Percentiles rank a stretch among this genome's conserved stretches.
phyloP scores from a whole-genome alignment of 208 protist genomes.

The Trypanosoma theileri region DNA sequence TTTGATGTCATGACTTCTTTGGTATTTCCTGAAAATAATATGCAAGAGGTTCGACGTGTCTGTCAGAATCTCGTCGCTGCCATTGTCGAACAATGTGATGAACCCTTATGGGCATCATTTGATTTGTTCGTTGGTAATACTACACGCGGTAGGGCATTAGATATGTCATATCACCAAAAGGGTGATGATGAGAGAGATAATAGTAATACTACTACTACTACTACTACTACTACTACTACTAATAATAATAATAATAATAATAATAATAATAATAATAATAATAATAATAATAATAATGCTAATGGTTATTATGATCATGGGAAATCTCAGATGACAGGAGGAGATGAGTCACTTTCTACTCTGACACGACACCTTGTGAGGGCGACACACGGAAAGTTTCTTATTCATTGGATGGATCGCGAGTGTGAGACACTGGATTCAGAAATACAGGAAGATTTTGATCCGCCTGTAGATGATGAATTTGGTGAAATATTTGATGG shows the following conservation, averaged over 20 bases:
- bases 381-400: slow-evolving; percentile 10
- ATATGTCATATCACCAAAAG: neutral
- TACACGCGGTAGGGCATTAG: neutral
- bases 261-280: slow-evolving; percentile 1
- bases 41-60: slow-evolving; percentile 23
- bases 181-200: neutral
- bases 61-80: slow-evolving; percentile 36
- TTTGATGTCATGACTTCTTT: slow-evolving; percentile 51
- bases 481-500: too few species aligned
- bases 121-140: slow-evolving; percentile 56
- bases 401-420: slow-evolving; percentile 12
- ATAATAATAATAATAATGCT: neutral
- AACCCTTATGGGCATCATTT: slow-evolving; percentile 70
- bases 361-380: neutral
- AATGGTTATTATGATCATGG: too few species aligned
- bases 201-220: too few species aligned
- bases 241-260: slow-evolving; percentile 5
- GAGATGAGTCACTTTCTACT: neutral
- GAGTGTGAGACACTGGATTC: slow-evolving; percentile 22
- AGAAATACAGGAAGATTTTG: slow-evolving; percentile 12
- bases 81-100: slow-evolving; percentile 79
- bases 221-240: too few species aligned
- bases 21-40: slow-evolving; percentile 25
- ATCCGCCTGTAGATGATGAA: neutral
- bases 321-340: too few species aligned